Evolutionary conservation across 805 yeast genomes (phyloP).

Genomic region (Yamadazyma philogaea): DNA sequence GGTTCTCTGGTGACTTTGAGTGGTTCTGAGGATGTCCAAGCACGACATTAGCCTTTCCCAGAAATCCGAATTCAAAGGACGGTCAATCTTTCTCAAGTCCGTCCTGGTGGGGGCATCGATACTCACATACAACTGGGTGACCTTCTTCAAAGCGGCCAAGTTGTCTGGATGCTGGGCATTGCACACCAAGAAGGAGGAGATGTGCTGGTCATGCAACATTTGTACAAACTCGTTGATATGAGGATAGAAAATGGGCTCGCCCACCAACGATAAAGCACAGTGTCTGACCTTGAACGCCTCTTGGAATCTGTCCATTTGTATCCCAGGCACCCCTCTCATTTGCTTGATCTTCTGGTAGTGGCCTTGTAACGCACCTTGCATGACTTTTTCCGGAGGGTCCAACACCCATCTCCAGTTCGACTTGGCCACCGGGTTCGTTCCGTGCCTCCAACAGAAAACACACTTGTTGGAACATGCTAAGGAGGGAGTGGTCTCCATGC

Average conservation of each 20-base stretch:
- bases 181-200: slow-evolving; percentile 86
- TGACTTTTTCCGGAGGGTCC: slow-evolving; percentile 79
- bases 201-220: slow-evolving; percentile 74
- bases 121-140: slow-evolving; percentile 87
- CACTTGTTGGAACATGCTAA: slow-evolving; percentile 92
- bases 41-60: slow-evolving; percentile 88
- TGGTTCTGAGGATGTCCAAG: slow-evolving; percentile 70
- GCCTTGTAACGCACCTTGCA: slow-evolving; percentile 83
- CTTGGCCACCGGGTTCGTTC: slow-evolving; percentile 94
- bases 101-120: slow-evolving; percentile 90
- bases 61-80: slow-evolving; percentile 86
- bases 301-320: slow-evolving; percentile 81
- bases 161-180: slow-evolving; percentile 96
- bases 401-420: slow-evolving; percentile 93
- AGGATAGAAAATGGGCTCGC: slow-evolving; percentile 94
- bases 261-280: slow-evolving; percentile 89
- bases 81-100: slow-evolving; percentile 76
- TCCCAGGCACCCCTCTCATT: slow-evolving; percentile 95
- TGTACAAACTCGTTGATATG: slow-evolving; percentile 80
- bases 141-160: slow-evolving; percentile 62
- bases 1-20: slow-evolving; percentile 79
- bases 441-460: slow-evolving; percentile 97
- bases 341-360: slow-evolving; percentile 91
- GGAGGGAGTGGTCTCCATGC: slow-evolving; percentile 96
- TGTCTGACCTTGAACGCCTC: slow-evolving; percentile 88